These are phyloP conservation scores for Colletotrichum viniferum DNA, from an alignment of 2,329 filamentous ascomycete species.

Conservation along the genomic window DNA sequence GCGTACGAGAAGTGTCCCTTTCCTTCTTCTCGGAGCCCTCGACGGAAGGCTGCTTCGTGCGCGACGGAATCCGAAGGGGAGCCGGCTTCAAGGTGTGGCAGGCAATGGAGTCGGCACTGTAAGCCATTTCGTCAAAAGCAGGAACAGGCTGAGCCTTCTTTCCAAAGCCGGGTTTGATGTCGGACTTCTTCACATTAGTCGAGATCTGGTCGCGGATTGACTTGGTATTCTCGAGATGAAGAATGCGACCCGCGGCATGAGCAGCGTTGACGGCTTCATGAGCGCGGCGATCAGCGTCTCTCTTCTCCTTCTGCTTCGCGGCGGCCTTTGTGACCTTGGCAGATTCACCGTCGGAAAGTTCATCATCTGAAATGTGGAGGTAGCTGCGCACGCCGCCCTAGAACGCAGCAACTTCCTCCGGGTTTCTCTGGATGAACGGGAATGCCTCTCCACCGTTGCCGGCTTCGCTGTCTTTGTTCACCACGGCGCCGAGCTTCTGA, in stretches of 20 bases:
- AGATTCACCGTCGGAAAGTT: conserved; percentile 20
- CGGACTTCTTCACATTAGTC: conserved; percentile 1
- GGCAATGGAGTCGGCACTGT: conserved; percentile 12
- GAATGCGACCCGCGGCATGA: neutral
- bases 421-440: conserved; percentile 12
- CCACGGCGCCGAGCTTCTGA: neutral
- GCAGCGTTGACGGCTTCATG: conserved; percentile 9
- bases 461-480: neutral
- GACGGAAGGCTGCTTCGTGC: neutral
- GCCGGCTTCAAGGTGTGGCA: conserved; percentile 20
- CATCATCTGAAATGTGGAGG: conserved; percentile 34
- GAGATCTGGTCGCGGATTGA: neutral
- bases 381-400: conserved; percentile 33
- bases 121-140: conserved; percentile 7
- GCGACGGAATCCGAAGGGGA: conserved; percentile 16
- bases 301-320: neutral
- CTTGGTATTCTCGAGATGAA: conserved; percentile 1
- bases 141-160: neutral
- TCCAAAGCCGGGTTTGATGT: neutral
- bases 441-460: neutral
- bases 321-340: neutral
- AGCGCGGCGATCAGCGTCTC: neutral
- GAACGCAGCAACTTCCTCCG: conserved; percentile 32
- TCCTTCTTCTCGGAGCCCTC: neutral
- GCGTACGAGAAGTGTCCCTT: neutral